Base-by-base conservation (phyloP, 176 grass and related monocot genomes). In the Carex littledalei region DNA sequence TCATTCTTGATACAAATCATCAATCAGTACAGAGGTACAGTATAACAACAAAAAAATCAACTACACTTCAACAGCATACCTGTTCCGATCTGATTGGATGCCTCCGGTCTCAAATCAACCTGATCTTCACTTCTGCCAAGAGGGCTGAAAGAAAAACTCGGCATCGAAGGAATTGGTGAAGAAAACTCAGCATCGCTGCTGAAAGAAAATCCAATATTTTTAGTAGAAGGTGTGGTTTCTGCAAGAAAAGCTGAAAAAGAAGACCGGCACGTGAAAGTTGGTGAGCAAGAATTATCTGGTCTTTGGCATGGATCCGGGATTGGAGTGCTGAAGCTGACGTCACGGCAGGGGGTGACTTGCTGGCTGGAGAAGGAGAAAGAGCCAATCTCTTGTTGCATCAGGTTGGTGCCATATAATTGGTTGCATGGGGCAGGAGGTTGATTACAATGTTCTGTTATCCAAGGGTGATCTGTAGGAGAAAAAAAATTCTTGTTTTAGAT, bases 91-190 rank as follows among this genome's bases (percentile, higher is more conserved):
- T 56, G 74, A 78, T 78, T 34, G 52, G 74, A 78, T 34, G 22
- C 24, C 50, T 57, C 74, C 13, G 2, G 20, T 29, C 21, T 54
- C 11, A 78, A 34, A 26, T 55, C 74, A 57, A 56, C 50, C 3
- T 4, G 14, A 56, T 15, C 56, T 32, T 78, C 75, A 16, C 17
- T 84, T 55, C 35, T 12, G 0, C 15, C 61, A 45, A 79, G 10
- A 43, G 85, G 64, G 21, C 22, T 75, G 84, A 99, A 94, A 4
- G 96, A 90, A 75, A 99, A 99, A 80, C 91, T 95, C 26, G 89
- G 88, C 95, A 93, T 93, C 1, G 89, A 88, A 17, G 21, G 0
- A 52, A 90, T 47, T 0, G 79, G 84, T 20, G 74, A 55, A 3
- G 66, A 86, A 67, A 90, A 87, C 49, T 52, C 49, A 32, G 41